A percentile compares a stretch with the other conserved stretches of the same genome.
Conservation (phyloP, 441 rosid species). For the Melastoma candidum region DNA sequence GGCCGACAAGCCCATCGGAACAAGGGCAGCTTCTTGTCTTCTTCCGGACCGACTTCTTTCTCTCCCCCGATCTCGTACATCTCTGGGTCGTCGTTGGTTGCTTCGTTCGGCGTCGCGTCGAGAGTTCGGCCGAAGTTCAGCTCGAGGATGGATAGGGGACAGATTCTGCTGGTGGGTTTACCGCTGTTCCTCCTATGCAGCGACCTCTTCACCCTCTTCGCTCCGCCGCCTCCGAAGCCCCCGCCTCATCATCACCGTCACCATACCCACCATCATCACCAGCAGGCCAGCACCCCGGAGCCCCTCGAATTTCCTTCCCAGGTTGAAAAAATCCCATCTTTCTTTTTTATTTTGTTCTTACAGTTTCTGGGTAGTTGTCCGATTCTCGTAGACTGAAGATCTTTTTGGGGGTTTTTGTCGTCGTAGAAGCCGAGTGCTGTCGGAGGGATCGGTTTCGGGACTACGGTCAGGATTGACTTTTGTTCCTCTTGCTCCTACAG, state of each 20-base stretch:
- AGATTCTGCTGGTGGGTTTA: constrained; percentile 45
- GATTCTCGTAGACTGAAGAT: background rate
- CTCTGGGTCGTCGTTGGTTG: background rate
- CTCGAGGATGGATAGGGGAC: constrained; percentile 48
- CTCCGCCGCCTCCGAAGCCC: constrained; percentile 53
- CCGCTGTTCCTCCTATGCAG: constrained; percentile 55
- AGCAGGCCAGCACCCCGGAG: constrained; percentile 24
- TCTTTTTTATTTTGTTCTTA: background rate
- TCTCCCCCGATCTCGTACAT: background rate
- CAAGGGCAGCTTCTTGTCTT: no score
- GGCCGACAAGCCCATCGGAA: no score
- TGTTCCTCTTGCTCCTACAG: constrained; percentile 80
- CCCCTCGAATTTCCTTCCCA: constrained; percentile 34
- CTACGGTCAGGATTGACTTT: constrained; percentile 54
- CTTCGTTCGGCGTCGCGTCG: background rate
- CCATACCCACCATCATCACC: constrained; percentile 25
- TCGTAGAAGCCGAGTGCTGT: constrained; percentile 30
- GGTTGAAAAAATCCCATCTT: constrained; percentile 18
- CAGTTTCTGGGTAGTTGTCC: background rate
- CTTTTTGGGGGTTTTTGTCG: background rate
- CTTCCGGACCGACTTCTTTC: no score
- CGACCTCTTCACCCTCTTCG: constrained; percentile 53
- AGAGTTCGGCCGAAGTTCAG: background rate
- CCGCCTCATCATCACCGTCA: constrained; percentile 27
- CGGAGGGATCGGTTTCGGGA: constrained; percentile 49